Conservation (phyloP, 352 stramenopile genomes). For the Albugo laibachii region DNA sequence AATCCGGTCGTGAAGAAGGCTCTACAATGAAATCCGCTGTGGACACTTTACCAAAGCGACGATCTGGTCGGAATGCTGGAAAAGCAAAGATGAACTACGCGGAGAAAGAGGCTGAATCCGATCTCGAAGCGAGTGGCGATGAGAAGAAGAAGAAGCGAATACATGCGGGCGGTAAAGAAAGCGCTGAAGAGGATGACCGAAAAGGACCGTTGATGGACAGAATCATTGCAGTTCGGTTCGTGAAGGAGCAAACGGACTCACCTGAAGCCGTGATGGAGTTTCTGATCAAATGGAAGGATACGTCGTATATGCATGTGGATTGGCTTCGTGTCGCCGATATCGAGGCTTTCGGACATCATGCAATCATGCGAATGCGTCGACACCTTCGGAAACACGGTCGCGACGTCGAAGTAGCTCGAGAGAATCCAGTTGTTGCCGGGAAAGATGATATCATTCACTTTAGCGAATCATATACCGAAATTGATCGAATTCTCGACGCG, state of each 20-base stretch:
- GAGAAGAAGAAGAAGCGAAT: slow-evolving; percentile 15
- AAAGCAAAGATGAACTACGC: slow-evolving; percentile 77
- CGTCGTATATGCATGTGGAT: slow-evolving; percentile 94
- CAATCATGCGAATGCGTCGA: slow-evolving; percentile 64
- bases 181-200: slow-evolving; percentile 13
- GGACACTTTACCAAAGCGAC: slow-evolving; percentile 27
- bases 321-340: slow-evolving; percentile 94
- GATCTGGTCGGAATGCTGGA: slow-evolving; percentile 60
- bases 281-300: slow-evolving; percentile 98
- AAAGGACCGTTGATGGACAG: slow-evolving; percentile 83
- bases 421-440: slow-evolving; percentile 51
- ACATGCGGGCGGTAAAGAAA: slow-evolving; percentile 9
- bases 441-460: slow-evolving; percentile 71
- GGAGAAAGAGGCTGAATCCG: slow-evolving; percentile 48
- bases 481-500: slow-evolving; percentile 55
- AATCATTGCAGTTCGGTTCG: slow-evolving; percentile 80
- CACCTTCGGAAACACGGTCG: slow-evolving; percentile 78
- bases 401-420: slow-evolving; percentile 47
- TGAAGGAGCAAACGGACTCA: slow-evolving; percentile 41
- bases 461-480: slow-evolving; percentile 62
- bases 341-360: slow-evolving; percentile 61
- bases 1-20: slow-evolving; percentile 34
- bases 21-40: slow-evolving; percentile 14
- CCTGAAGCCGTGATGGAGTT: slow-evolving; percentile 80
- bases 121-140: slow-evolving; percentile 49